Percentiles rank a stretch among this genome's conserved stretches.
phyloP scores from a whole-genome alignment of 2,329 filamentous ascomycete species.

The Calonectria crousiana region DNA sequence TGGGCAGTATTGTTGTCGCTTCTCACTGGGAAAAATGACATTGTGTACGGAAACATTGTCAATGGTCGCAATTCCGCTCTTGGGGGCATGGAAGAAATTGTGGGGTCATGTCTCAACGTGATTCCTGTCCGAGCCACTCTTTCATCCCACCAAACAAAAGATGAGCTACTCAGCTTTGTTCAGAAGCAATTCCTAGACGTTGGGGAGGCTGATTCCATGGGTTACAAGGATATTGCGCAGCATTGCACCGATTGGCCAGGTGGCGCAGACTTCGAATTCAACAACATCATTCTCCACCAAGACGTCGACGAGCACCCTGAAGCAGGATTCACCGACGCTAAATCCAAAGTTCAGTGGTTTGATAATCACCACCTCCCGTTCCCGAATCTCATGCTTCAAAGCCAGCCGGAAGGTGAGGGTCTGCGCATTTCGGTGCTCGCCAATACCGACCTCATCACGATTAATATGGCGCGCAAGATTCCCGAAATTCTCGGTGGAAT shows the following conservation, averaged over 20 bases:
- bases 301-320: slow-evolving; percentile 37
- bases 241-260: slow-evolving; percentile 35
- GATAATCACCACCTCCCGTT: slow-evolving; percentile 8
- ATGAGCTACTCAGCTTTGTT: slow-evolving; percentile 18
- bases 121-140: not conserved
- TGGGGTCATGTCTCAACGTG: not conserved
- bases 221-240: slow-evolving; percentile 29
- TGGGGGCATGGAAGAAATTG: not conserved
- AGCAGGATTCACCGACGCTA: slow-evolving; percentile 1
- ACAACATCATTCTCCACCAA: slow-evolving; percentile 32
- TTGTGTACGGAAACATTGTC: not conserved
- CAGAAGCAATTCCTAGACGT: slow-evolving; percentile 28
- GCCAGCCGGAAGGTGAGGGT: slow-evolving; percentile 4
- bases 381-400: not conserved
- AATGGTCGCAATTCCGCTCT: not conserved
- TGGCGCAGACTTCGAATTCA: slow-evolving; percentile 17
- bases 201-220: slow-evolving; percentile 31
- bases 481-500: not conserved
- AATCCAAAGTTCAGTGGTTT: slow-evolving; percentile 1
- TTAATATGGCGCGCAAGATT: not conserved
- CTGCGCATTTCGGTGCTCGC: slow-evolving; percentile 2
- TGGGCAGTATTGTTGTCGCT: slow-evolving; percentile 41
- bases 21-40: slow-evolving; percentile 22
- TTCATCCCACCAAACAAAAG: not conserved
- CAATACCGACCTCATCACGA: slow-evolving; percentile 14